phyloP scores from a whole-genome alignment of 257 asterid genomes.

The Penstemon eatonii region DNA sequence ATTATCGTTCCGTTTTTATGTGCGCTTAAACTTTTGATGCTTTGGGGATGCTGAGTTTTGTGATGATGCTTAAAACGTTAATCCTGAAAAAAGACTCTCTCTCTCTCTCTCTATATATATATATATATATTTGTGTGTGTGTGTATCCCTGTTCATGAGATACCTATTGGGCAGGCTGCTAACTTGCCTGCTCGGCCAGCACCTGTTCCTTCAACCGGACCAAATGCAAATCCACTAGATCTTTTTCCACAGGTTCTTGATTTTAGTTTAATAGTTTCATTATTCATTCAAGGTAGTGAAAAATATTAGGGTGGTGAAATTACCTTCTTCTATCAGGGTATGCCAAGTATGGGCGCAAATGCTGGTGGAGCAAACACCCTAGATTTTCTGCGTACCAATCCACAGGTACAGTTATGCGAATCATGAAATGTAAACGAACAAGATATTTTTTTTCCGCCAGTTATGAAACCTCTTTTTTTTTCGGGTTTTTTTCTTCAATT shows the following conservation, averaged over 20 bases:
- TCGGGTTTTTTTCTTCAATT: no score
- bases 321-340: conserved; percentile 46
- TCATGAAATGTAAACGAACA: conserved; percentile 24
- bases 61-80: conserved; percentile 3
- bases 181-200: conserved; percentile 52
- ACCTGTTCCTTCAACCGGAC: conserved; percentile 53
- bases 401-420: conserved; percentile 49
- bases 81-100: not conserved
- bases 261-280: not conserved
- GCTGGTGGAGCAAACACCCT: conserved; percentile 63
- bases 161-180: conserved; percentile 40
- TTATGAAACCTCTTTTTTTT: no score
- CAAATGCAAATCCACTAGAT: conserved; percentile 76
- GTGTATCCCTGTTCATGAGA: conserved; percentile 15
- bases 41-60: not conserved
- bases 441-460: no score
- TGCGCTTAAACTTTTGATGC: not conserved
- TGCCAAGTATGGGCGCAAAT: conserved; percentile 58
- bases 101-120: not conserved
- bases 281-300: conserved; percentile 11
- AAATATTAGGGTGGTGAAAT: conserved; percentile 17
- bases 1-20: not conserved
- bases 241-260: conserved; percentile 76
- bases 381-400: conserved; percentile 75
- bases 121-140: not conserved